Evolutionary conservation across 257 asterid genomes (phyloP).

Genomic region (Oldenlandia corymbosa): DNA sequence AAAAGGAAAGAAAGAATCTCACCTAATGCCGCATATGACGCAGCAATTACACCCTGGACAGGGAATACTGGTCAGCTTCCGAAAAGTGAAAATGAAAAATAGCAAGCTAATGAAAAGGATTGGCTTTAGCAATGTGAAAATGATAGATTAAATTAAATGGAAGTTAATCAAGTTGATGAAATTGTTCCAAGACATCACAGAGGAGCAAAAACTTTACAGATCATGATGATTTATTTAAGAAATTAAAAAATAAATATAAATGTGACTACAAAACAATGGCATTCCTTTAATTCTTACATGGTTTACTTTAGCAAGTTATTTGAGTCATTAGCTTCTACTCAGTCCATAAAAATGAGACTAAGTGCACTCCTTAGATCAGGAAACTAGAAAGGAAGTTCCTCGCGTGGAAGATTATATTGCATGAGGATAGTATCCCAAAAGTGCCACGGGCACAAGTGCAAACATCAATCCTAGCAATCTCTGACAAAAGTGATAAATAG

Average conservation of each 20-base stretch:
- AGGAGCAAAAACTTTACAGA: background rate
- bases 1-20: conserved; percentile 11
- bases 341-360: background rate
- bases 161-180: background rate
- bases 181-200: background rate
- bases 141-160: background rate
- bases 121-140: conserved; percentile 5
- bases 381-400: background rate
- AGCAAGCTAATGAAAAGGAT: background rate
- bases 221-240: background rate
- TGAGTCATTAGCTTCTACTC: background rate
- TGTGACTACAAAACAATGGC: no score
- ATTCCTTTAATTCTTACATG: background rate
- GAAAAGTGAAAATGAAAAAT: background rate
- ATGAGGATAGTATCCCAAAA: background rate
- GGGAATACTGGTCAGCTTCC: conserved; percentile 12
- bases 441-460: background rate
- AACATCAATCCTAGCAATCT: background rate
- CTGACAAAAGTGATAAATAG: background rate
- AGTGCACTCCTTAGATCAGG: background rate
- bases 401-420: no score
- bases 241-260: background rate
- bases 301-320: background rate
- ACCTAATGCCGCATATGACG: conserved; percentile 54
- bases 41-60: conserved; percentile 53